These are phyloP conservation scores for Microcera coccophila DNA, from an alignment of 2,329 filamentous ascomycete genomes.

Conservation along the genomic window DNA sequence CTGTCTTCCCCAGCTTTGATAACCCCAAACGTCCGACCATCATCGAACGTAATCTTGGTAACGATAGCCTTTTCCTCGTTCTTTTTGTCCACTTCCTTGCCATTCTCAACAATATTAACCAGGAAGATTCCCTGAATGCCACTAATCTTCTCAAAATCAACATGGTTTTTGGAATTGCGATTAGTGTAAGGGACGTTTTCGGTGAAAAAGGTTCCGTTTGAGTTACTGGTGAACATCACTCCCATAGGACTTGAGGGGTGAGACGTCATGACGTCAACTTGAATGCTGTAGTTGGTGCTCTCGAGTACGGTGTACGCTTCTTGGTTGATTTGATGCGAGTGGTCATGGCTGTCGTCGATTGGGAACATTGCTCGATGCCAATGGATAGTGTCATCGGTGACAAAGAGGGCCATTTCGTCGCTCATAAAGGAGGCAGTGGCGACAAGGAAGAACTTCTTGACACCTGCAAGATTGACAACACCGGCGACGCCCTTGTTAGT, in stretches of 20 bases:
- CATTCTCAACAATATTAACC: conserved; percentile 86
- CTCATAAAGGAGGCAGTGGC: conserved; percentile 76
- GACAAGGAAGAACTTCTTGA: conserved; percentile 83
- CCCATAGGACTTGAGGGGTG: conserved; percentile 69
- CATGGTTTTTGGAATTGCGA: conserved; percentile 67
- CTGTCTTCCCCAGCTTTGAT: conserved; percentile 65
- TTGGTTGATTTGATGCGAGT: conserved; percentile 66
- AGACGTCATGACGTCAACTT: conserved; percentile 83
- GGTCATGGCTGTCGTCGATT: conserved; percentile 68
- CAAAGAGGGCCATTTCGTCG: conserved; percentile 86
- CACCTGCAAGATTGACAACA: conserved; percentile 73
- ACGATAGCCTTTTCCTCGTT: conserved; percentile 62
- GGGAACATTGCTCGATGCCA: conserved; percentile 95
- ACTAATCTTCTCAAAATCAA: conserved; percentile 93
- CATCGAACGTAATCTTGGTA: conserved; percentile 89
- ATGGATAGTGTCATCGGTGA: conserved; percentile 74
- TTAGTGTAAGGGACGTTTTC: conserved; percentile 91
- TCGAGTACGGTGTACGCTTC: conserved; percentile 91
- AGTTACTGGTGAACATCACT: conserved; percentile 90
- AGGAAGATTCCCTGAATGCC: conserved; percentile 90
- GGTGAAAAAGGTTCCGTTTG: conserved; percentile 93
- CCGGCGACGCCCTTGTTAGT: conserved; percentile 71
- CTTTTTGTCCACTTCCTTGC: conserved; percentile 63
- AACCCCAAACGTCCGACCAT: conserved; percentile 78
- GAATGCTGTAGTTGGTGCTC: conserved; percentile 96